A percentile compares a stretch with the other conserved stretches of the same genome.
phyloP scores from a whole-genome alignment of 2,329 filamentous ascomycete species.

The Didymella keratinophila region DNA sequence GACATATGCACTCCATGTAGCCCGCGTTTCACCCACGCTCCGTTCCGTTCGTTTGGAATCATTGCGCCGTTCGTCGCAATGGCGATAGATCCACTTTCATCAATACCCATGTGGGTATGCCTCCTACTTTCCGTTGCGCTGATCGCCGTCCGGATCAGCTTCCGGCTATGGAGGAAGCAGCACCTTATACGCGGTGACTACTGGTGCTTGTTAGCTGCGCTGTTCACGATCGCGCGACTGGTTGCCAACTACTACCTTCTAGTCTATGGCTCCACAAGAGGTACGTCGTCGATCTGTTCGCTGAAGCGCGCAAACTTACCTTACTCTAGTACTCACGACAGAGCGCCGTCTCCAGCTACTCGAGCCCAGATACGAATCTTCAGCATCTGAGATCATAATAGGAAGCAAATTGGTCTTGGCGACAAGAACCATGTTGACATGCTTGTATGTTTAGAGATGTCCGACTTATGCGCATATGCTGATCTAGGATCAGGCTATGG shows the following conservation, averaged over 20 bases:
- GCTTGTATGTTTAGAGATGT: slow-evolving; percentile 18
- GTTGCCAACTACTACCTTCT: slow-evolving; percentile 25
- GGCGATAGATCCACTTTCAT: slow-evolving; percentile 15
- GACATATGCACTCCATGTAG: slow-evolving; percentile 20
- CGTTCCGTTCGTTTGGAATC: slow-evolving; percentile 6
- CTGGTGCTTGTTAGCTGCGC: slow-evolving; percentile 26
- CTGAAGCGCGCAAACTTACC: slow-evolving; percentile 1
- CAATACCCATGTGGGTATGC: slow-evolving; percentile 26
- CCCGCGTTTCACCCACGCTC: slow-evolving; percentile 3
- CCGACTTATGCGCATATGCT: not conserved
- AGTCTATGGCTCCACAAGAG: slow-evolving; percentile 28
- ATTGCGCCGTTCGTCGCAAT: slow-evolving; percentile 14
- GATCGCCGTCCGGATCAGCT: slow-evolving; percentile 21
- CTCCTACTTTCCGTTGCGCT: slow-evolving; percentile 25
- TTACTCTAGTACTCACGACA: slow-evolving; percentile 15
- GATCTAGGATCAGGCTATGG: slow-evolving; percentile 23
- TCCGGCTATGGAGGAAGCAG: slow-evolving; percentile 25
- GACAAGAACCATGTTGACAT: slow-evolving; percentile 27
- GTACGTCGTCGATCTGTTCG: slow-evolving; percentile 4
- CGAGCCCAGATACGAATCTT: slow-evolving; percentile 5
- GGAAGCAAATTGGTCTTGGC: slow-evolving; percentile 28
- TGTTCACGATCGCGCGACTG: slow-evolving; percentile 24
- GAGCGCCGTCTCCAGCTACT: slow-evolving; percentile 19
- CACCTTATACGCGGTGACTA: slow-evolving; percentile 26
- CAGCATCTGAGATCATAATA: slow-evolving; percentile 9